These are phyloP conservation scores for Cercospora nicotianae DNA, from an alignment of 2,329 filamentous ascomycete genomes.

Conservation along the genomic window DNA sequence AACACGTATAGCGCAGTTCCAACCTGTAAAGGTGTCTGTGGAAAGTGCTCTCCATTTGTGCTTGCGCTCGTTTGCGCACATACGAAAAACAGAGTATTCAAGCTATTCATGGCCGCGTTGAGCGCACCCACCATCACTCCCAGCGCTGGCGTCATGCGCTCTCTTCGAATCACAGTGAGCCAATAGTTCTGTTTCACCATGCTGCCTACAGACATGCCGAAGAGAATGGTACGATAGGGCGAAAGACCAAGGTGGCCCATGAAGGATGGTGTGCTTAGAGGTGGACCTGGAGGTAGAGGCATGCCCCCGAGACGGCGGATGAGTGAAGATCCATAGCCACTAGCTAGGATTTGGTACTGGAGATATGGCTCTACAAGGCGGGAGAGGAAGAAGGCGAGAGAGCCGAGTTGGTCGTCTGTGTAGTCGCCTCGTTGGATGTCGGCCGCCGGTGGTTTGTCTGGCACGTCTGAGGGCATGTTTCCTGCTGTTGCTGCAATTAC, in stretches of 20 bases:
- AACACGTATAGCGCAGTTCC: slow-evolving; percentile 53
- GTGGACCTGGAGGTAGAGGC: slow-evolving; percentile 45
- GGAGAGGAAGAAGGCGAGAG: slow-evolving; percentile 46
- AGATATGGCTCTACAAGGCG: slow-evolving; percentile 51
- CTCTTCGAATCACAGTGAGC: slow-evolving; percentile 49
- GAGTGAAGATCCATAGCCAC: slow-evolving; percentile 44
- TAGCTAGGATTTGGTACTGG: slow-evolving; percentile 52
- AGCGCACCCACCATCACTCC: slow-evolving; percentile 51
- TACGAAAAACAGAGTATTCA: slow-evolving; percentile 58
- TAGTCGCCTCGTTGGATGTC: slow-evolving; percentile 45
- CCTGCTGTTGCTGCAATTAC: background rate
- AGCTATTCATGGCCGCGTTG: slow-evolving; percentile 58
- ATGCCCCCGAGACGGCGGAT: slow-evolving; percentile 50
- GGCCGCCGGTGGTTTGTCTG: background rate
- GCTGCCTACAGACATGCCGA: slow-evolving; percentile 55
- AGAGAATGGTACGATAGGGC: slow-evolving; percentile 52
- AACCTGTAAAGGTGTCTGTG: slow-evolving; percentile 47
- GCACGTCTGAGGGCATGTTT: background rate
- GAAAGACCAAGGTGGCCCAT: slow-evolving; percentile 50
- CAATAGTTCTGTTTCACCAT: slow-evolving; percentile 60
- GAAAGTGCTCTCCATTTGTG: slow-evolving; percentile 43
- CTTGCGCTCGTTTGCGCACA: slow-evolving; percentile 51
- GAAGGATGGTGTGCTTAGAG: slow-evolving; percentile 43
- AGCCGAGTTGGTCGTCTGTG: slow-evolving; percentile 42
- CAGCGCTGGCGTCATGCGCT: slow-evolving; percentile 50